Percentiles rank a stretch among this genome's conserved stretches.
Evolutionary conservation across 805 yeast species (phyloP).

Genomic region (Geotrichum ghanense): DNA sequence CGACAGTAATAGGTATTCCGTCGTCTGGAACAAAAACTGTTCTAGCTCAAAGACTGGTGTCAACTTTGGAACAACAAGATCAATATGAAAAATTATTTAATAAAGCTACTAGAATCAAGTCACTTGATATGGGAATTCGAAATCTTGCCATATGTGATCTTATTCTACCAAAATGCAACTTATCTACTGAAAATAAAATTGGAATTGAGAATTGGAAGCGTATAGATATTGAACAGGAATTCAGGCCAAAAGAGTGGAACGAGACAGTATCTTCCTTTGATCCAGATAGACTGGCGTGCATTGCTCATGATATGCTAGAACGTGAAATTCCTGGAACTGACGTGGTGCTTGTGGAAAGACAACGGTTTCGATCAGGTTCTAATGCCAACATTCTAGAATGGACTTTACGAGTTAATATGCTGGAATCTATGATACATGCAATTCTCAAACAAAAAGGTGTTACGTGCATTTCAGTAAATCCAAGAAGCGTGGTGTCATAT

Average conservation of each 20-base stretch:
- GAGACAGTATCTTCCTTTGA: slow-evolving; percentile 11
- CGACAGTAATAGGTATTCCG: neutral
- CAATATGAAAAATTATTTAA: neutral
- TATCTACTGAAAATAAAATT: neutral
- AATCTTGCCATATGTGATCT: slow-evolving; percentile 23
- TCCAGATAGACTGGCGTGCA: slow-evolving; percentile 20
- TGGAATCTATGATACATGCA: slow-evolving; percentile 40
- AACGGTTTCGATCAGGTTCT: slow-evolving; percentile 41
- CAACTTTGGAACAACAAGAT: neutral
- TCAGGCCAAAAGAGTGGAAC: neutral
- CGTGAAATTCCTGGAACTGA: slow-evolving; percentile 23
- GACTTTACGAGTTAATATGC: slow-evolving; percentile 39
- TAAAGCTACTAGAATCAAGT: slow-evolving; percentile 6
- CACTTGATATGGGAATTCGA: slow-evolving; percentile 25
- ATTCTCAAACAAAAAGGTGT: slow-evolving; percentile 2
- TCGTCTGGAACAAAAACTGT: neutral
- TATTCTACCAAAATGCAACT: neutral
- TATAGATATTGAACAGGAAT: slow-evolving; percentile 3
- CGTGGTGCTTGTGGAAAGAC: slow-evolving; percentile 42
- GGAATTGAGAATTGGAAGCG: slow-evolving; percentile 12
- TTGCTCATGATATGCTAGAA: slow-evolving; percentile 13
- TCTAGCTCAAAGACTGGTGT: neutral
- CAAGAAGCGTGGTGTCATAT: slow-evolving; percentile 16
- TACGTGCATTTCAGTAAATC: slow-evolving; percentile 13
- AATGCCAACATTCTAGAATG: slow-evolving; percentile 37